These are phyloP conservation scores for Pisolithus marmoratus DNA, from an alignment of 768 basidiomycete genomes.

Conservation along the genomic window DNA sequence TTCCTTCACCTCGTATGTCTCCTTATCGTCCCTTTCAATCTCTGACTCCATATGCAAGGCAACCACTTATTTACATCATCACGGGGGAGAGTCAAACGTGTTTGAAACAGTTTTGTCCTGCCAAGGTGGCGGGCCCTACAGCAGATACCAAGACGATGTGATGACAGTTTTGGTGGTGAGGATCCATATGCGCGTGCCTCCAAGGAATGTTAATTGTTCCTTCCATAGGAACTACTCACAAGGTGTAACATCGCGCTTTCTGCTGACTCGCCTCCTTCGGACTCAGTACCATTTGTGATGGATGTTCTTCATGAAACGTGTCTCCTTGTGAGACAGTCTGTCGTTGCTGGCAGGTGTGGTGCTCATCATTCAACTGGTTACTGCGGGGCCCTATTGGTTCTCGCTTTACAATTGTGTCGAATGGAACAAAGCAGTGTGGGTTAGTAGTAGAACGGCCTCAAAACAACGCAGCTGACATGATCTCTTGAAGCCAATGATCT, in stretches of 20 bases:
- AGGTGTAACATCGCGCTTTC: slow-evolving; percentile 20
- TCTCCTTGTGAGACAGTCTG: slow-evolving; percentile 17
- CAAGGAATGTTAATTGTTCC: slow-evolving; percentile 3
- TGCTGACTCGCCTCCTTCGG: slow-evolving; percentile 4
- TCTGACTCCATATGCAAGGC: slow-evolving; percentile 33
- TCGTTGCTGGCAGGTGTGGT: slow-evolving; percentile 16
- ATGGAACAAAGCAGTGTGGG: slow-evolving; percentile 14
- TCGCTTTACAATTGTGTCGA: slow-evolving; percentile 18
- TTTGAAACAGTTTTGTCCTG: slow-evolving; percentile 2
- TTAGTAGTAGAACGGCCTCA: slow-evolving; percentile 6
- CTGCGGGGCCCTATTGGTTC: slow-evolving; percentile 23
- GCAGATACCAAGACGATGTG: slow-evolving; percentile 1
- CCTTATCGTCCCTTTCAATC: not conserved
- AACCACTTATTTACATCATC: slow-evolving; percentile 46
- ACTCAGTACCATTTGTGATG: slow-evolving; percentile 13
- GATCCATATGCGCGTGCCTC: not conserved
- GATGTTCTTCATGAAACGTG: slow-evolving; percentile 16
- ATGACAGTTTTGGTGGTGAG: slow-evolving; percentile 27
- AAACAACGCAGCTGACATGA: not conserved
- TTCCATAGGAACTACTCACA: slow-evolving; percentile 14
- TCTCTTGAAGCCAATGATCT: slow-evolving; percentile 13
- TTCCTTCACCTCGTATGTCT: slow-evolving; percentile 44
- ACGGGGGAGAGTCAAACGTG: slow-evolving; percentile 8
- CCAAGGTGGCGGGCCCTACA: not conserved
- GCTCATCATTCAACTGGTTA: slow-evolving; percentile 25